Percentiles rank a stretch among this genome's conserved stretches.
Conservation (phyloP, 331 rosid species). For the Stylosanthes scabra region DNA sequence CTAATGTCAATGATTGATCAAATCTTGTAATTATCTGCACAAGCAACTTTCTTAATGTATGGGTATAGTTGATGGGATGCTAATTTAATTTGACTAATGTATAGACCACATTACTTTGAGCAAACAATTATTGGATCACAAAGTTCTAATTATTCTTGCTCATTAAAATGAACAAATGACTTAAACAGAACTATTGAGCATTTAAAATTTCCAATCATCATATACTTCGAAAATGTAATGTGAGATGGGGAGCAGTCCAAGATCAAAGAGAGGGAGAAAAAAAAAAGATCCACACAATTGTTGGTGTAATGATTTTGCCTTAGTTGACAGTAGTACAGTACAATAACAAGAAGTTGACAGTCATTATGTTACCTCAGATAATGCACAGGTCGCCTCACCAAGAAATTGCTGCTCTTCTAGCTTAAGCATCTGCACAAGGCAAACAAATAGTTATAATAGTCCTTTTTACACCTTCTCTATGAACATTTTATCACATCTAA, state of each 20-base stretch:
- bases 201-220: background rate
- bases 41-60: slow-evolving; percentile 22
- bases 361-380: slow-evolving; percentile 67
- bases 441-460: slow-evolving; percentile 40
- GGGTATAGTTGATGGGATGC: slow-evolving; percentile 25
- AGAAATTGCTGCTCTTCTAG: slow-evolving; percentile 89
- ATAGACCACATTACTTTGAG: slow-evolving; percentile 29
- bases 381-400: slow-evolving; percentile 70
- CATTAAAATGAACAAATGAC: slow-evolving; percentile 10
- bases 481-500: slow-evolving; percentile 21
- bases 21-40: slow-evolving; percentile 73
- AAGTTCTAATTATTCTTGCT: background rate
- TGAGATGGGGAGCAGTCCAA: background rate
- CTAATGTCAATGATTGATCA: slow-evolving; percentile 61
- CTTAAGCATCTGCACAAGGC: slow-evolving; percentile 74
- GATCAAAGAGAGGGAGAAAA: background rate
- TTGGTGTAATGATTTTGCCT: slow-evolving; percentile 20
- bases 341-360: background rate
- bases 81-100: slow-evolving; percentile 16
- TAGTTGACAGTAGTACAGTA: slow-evolving; percentile 1
- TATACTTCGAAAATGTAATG: slow-evolving; percentile 7
- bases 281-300: slow-evolving; percentile 26
- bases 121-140: slow-evolving; percentile 8
- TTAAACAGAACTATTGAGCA: slow-evolving; percentile 1
- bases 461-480: background rate